Evolutionary conservation across 2,329 filamentous ascomycete genomes (phyloP), one percentile per base, ranked within the genome.

Genomic region (Alternaria gansuensis): DNA sequence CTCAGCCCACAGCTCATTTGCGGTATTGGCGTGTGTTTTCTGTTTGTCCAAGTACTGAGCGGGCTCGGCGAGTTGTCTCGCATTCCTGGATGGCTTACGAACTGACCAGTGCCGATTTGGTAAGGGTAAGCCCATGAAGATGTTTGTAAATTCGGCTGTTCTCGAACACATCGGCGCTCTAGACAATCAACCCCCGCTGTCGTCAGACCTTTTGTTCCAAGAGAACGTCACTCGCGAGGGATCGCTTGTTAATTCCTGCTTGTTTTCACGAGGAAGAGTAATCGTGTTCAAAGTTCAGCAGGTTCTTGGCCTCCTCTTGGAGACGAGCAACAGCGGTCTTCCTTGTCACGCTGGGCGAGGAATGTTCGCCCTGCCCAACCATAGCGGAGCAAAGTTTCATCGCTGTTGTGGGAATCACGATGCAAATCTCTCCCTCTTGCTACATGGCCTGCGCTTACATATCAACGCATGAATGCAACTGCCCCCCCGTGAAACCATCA

Each of bases 61-160:
- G 49, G 36, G 28, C 45, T 58, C 55, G 55, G 55, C 55, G 41
- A 49, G n/a, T 54, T 54, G 24, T 37, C 55, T 54, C 51, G 29
- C 36, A 28, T 23, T 54, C 54, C 33, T 54, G 51, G 43, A 61
- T 66, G 62, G 68, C 64, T 65, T 51, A 66, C 61, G 49, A 61
- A 63, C 51, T 36, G 63, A 62, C 56, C 57, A 57, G 54, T 59
- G 63, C 60, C 59, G 60, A 51, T 53, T 62, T 54, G 48, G 44
- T 41, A 57, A 48, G 52, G 50, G 46, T 58, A 44, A 46, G 51
- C 40, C 45, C 34, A 40, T 56, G 14, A 34, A 46, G 39, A 14
- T 21, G 53, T 44, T 33, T 41, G 41, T 49, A 46, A 44, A 26
- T 31, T 55, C 40, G 36, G 43, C 44, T 29, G 50, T 62, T 60